Base-by-base conservation (phyloP, 192 early-diverging fungal species). In the Chytriomyces sp. region DNA sequence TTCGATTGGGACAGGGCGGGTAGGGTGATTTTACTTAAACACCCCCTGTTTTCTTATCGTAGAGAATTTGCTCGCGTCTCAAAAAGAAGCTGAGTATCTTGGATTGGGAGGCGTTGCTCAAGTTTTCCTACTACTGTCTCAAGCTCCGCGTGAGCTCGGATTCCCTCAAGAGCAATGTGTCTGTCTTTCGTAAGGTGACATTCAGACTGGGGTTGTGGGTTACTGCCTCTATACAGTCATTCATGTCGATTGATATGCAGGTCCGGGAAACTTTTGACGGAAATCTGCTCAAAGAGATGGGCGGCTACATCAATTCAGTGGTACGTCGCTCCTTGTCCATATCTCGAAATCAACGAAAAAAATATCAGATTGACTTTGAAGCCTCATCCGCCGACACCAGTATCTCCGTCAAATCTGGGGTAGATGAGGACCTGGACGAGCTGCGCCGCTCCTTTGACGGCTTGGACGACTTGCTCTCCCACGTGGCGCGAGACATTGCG, bases 351-450 rank as follows among this genome's bases (percentile, higher is more conserved):
- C 12, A 28, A 53, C 28, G 3, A 68, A 55, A 52, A 38, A 17
- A 17, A 10, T n/a, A 36, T 8, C 32, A 91, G 91, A 78, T 93
- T 30, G 89, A 92, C 63, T 93, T 91, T 77, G 86, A 91, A n/a
- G 79, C 77, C n/a, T 91, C 89, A 28, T 44, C 72, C 7, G 72
- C 63, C 19, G 91, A 91, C 56, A 80, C 72, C 10, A 76, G 88
- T 3, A 64, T 90, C 26, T 80, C 89, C 0, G 83, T 93, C 4
- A 89, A 89, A 39, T 66, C 73, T 10, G 81, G 82, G 3, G 75
- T 82, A 5, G 78, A 84, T 66, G 67, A 87, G 56, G 85, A 89
- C 6, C 78, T 94, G 67, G 91, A 94, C 68, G 74, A 81, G n/a
- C 73, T 90, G 72, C 89, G 89, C 52, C 59, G 82, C 26, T 84